Evolutionary conservation across 2,329 filamentous ascomycete species (phyloP), one percentile per base, ranked within the genome.

Genomic region (Thermoascus crustaceus): DNA sequence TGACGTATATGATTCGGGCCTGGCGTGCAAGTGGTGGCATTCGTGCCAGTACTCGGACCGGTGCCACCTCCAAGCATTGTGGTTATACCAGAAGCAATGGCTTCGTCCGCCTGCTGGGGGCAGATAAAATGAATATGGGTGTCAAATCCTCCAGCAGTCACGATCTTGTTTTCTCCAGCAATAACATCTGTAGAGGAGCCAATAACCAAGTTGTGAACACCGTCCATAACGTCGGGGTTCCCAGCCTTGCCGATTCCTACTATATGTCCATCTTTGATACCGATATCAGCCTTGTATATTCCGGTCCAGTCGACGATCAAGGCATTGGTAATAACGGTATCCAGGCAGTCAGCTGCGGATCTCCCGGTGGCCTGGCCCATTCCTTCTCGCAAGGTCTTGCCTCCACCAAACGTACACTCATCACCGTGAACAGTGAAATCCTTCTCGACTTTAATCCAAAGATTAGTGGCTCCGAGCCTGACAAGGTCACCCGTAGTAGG

Each of bases 241-340:
- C 89, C 89, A 10, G 89, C 86, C 63, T 96, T 95, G 40, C 89
- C 89, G 48, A 96, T 89, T 0, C 78, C 89, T 18, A 81, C 80
- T 51, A 96, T 95, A 24, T 82, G 57, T 2, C 89, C 88, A 47
- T 87, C 64, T 60, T 93, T 94, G 58, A 96, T 80, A 18, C 89
- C 89, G 55, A 96, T 94, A 58, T 96, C 89, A 4, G 88, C 89
- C 66, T 96, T 96, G 71, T 85, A 93, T 53, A 96, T 94, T 31
- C 89, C 89, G 1, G 75, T 82, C 75, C 82, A 93, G 64, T 96
- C 89, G 13, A 96, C 73, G 23, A 96, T 81, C 44, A 96, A 66
- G 4, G 88, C 89, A 52, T 95, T 96, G 2, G 80, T 85, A 40
- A 96, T 77, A 16, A 94, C 85, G 30, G 89, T 75, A 57, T 96